Evolutionary conservation across 2,329 filamentous ascomycete species (phyloP), one percentile per base, ranked within the genome.

Genomic region (Blumeria graminis): DNA sequence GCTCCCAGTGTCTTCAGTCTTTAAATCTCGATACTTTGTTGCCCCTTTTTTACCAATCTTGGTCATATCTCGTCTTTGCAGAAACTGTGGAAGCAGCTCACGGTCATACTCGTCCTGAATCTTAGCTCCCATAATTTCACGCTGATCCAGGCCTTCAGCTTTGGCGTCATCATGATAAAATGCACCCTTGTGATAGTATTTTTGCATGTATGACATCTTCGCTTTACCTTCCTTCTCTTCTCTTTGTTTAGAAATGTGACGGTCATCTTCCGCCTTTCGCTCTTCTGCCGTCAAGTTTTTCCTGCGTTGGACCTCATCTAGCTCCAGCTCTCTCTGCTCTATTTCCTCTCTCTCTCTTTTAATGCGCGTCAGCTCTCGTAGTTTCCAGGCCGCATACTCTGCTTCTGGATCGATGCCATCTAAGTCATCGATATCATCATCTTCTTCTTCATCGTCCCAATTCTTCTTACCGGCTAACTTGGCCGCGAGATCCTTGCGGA

Each of bases 181-280:
- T 14, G 92, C 92, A 53, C 92, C 92, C 71, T 89, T 90, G 74
- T 98, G 92, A 69, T 86, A 89, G 71, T 96, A 98, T 67, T 89
- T 88, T 66, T 95, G 89, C 84, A 96, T 86, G 68, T 81, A 95
- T 1, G 77, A 77, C 75, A 92, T 86, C 69, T 90, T 84, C 56
- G 87, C 87, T 59, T 83, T 82, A 55, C 74, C 69, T 62, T 83
- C 80, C 69, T 63, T 65, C 60, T 68, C 65, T 32, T 66, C 65
- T 36, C 63, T 65, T 55, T 96, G 90, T 61, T 76, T 74, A 0
- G 81, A 81, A 16, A 96, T 71, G 68, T 80, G 86, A 55, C 76
- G 84, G 46, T 81, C 77, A 68, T 98, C 92, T 68, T 98, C 92
- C 57, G 80, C 82, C 57, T 82, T 80, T 52, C 92, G 79, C 69